phyloP scores from a whole-genome alignment of 345 rosid genomes.

The Eucalyptus grandis region DNA sequence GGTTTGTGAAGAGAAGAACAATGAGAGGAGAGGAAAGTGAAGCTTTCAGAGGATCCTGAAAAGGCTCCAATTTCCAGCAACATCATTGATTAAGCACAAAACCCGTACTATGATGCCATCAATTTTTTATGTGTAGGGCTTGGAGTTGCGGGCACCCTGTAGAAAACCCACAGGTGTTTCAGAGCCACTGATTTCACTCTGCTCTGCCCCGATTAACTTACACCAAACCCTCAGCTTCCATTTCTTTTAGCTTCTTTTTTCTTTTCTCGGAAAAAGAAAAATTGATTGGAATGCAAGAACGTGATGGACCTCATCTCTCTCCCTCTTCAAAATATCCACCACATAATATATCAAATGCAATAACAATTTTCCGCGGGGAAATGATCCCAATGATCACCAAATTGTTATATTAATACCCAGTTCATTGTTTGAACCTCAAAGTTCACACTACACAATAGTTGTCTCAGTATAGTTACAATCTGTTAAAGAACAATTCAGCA shows the following conservation, averaged over 20 bases:
- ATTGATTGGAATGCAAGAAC: neutral
- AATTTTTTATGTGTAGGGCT: neutral
- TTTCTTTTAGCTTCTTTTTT: neutral
- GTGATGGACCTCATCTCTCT: neutral
- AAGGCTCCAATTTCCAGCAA: neutral
- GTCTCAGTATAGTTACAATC: neutral
- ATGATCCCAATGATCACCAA: neutral
- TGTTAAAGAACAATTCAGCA: neutral
- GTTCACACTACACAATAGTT: neutral
- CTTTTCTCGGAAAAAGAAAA: neutral
- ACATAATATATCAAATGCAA: neutral
- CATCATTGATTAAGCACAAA: neutral
- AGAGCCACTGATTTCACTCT: neutral
- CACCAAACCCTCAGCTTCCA: neutral
- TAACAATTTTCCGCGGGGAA: neutral
- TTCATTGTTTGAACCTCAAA: neutral
- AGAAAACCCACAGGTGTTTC: neutral
- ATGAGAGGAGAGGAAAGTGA: neutral
- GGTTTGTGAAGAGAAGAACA: neutral
- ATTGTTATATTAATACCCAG: neutral
- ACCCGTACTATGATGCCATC: neutral
- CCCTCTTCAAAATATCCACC: neutral
- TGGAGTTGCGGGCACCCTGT: neutral
- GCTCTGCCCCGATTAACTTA: neutral
- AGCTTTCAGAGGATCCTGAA: neutral